Conservation (phyloP, 2,329 filamentous ascomycete species). For the Monilinia polystroma region DNA sequence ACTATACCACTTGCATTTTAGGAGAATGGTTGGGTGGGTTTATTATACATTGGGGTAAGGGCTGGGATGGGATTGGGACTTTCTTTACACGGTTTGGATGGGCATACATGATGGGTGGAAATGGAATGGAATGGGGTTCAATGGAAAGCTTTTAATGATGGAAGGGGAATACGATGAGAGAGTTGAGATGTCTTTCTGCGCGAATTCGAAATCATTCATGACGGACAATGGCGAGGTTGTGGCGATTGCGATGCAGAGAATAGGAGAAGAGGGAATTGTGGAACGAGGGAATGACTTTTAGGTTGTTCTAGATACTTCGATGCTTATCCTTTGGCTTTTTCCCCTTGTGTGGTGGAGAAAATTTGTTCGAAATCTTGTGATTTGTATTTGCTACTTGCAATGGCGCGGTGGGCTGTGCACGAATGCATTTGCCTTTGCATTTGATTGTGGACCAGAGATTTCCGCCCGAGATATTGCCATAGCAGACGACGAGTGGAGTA, state of each 20-base stretch:
- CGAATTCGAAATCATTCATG: neutral
- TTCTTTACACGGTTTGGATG: constrained; percentile 6
- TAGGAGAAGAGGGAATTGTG: constrained; percentile 7
- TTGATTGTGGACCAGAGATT: neutral
- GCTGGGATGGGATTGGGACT: neutral
- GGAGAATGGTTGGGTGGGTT: constrained; percentile 9
- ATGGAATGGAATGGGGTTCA: neutral
- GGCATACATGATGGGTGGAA: constrained; percentile 10
- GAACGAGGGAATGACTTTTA: constrained; percentile 5
- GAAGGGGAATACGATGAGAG: constrained; percentile 5
- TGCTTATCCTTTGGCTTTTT: neutral
- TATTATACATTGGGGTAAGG: constrained; percentile 1
- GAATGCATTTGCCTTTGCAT: constrained; percentile 8
- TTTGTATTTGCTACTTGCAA: constrained; percentile 8
- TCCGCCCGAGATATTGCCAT: neutral
- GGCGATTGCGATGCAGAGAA: neutral
- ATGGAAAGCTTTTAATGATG: constrained; percentile 10
- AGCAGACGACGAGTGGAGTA: neutral
- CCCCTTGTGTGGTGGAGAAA: neutral
- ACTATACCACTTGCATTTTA: constrained; percentile 18
- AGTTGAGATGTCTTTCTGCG: neutral
- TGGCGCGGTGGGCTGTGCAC: constrained; percentile 8
- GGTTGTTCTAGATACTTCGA: constrained; percentile 17
- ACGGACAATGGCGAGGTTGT: constrained; percentile 1
- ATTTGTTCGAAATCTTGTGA: neutral